A percentile compares a stretch with the other conserved stretches of the same genome.
Conservation (phyloP, 495 filamentous ascomycete genomes). For the Alectoria sarmentosa region DNA sequence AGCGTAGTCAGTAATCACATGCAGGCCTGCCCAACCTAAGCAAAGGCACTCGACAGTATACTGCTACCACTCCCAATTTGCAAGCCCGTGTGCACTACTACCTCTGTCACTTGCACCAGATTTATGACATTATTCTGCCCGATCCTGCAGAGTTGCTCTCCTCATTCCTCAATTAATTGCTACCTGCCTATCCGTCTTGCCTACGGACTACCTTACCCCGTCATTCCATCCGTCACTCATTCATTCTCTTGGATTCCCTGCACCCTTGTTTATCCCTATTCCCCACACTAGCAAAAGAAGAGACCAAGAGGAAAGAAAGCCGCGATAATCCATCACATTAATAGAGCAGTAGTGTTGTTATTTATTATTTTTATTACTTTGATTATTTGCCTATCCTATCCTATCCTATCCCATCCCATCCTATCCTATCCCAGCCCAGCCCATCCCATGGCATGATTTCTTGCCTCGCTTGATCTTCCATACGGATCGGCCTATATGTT, state of each 20-base stretch:
- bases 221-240: too few relatives aligned
- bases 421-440: background rate
- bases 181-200: background rate
- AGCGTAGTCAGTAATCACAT: background rate
- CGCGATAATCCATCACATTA: slow-evolving; percentile 1
- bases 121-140: background rate
- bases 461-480: slow-evolving; percentile 6
- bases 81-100: background rate
- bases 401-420: background rate
- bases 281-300: background rate
- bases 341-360: too few relatives aligned
- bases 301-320: background rate
- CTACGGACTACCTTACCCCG: background rate
- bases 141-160: background rate
- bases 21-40: slow-evolving; percentile 19
- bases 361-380: too few relatives aligned
- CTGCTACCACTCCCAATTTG: background rate
- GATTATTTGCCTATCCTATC: background rate
- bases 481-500: slow-evolving; percentile 16
- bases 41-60: background rate
- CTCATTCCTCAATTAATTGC: too few relatives aligned
- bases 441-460: background rate
- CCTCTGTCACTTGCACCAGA: background rate
- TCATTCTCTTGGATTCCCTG: background rate
- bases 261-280: background rate